These are phyloP conservation scores for Eutypa lata DNA, from an alignment of 2,329 filamentous ascomycete species.

Conservation along the genomic window DNA sequence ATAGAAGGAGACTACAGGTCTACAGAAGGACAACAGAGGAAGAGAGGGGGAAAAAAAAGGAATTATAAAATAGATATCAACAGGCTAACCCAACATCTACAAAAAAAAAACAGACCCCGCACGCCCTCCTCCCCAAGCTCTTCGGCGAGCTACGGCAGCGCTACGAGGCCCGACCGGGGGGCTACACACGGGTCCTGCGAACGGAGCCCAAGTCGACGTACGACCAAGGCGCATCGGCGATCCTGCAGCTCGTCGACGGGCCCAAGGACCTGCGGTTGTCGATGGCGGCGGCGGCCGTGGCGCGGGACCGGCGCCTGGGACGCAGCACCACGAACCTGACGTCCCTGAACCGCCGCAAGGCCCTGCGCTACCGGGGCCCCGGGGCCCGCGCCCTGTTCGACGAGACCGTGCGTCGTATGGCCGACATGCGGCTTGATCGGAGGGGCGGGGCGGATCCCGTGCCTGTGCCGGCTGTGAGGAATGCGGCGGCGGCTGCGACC, in stretches of 20 bases:
- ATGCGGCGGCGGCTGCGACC: no score
- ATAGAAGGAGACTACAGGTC: no score
- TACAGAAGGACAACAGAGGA: neutral
- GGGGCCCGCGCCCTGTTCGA: conserved; percentile 67
- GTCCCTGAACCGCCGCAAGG: conserved; percentile 75
- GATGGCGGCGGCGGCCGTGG: conserved; percentile 83
- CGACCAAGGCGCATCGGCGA: conserved; percentile 85
- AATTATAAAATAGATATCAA: neutral
- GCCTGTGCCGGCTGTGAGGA: neutral
- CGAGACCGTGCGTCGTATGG: conserved; percentile 50
- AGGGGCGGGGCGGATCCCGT: conserved; percentile 1
- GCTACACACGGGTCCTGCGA: conserved; percentile 91
- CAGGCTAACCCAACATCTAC: neutral
- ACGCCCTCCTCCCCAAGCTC: conserved; percentile 75
- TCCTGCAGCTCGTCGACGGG: conserved; percentile 93
- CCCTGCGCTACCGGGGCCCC: conserved; percentile 68
- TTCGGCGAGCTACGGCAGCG: conserved; percentile 79
- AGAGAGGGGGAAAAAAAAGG: neutral
- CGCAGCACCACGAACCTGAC: conserved; percentile 69
- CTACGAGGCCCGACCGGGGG: conserved; percentile 76
- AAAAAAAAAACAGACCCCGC: conserved; percentile 53
- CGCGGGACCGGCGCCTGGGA: conserved; percentile 55
- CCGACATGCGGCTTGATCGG: conserved; percentile 28
- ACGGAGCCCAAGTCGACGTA: conserved; percentile 80
- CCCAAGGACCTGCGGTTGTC: conserved; percentile 92